Evolutionary conservation across 2,329 filamentous ascomycete species (phyloP).

Genomic region (Tetracladium maxilliforme): DNA sequence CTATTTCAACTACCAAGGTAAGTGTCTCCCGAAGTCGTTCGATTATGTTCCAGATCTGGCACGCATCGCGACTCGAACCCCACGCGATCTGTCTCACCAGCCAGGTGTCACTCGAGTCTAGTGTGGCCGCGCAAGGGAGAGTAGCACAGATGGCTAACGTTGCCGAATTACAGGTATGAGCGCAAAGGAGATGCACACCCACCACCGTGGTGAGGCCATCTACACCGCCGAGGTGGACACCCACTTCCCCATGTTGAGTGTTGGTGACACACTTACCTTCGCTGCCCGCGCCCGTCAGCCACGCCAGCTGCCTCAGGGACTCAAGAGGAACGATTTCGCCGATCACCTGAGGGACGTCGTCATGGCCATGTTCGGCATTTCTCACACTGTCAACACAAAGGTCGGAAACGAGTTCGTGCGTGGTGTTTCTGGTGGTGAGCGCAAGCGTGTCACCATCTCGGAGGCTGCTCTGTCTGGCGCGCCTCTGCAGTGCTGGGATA

Average conservation of each 20-base stretch:
- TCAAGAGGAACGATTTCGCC: slow-evolving; percentile 38
- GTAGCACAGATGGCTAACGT: slow-evolving; percentile 12
- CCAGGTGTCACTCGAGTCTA: too few relatives aligned
- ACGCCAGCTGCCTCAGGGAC: slow-evolving; percentile 41
- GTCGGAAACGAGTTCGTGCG: slow-evolving; percentile 59
- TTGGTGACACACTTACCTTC: slow-evolving; percentile 60
- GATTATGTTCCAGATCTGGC: neutral
- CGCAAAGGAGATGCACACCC: slow-evolving; percentile 32
- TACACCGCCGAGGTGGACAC: slow-evolving; percentile 64
- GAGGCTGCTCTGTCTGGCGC: slow-evolving; percentile 50
- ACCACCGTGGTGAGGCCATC: slow-evolving; percentile 46
- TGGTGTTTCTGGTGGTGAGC: slow-evolving; percentile 54
- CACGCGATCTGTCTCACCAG: too few relatives aligned
- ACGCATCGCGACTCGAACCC: too few relatives aligned
- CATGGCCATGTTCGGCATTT: slow-evolving; percentile 57
- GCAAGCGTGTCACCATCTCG: slow-evolving; percentile 68
- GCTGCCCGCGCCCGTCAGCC: slow-evolving; percentile 56
- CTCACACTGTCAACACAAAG: slow-evolving; percentile 55
- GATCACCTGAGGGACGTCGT: slow-evolving; percentile 32
- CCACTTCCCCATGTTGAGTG: slow-evolving; percentile 61
- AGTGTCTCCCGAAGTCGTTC: slow-evolving; percentile 3
- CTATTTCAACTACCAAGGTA: slow-evolving; percentile 46
- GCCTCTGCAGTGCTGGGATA: slow-evolving; percentile 61
- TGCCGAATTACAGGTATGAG: slow-evolving; percentile 38
- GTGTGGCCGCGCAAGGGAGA: too few relatives aligned